Evolutionary conservation across 352 stramenopile genomes (phyloP).

Genomic region (Heterotrichella gracilis): DNA sequence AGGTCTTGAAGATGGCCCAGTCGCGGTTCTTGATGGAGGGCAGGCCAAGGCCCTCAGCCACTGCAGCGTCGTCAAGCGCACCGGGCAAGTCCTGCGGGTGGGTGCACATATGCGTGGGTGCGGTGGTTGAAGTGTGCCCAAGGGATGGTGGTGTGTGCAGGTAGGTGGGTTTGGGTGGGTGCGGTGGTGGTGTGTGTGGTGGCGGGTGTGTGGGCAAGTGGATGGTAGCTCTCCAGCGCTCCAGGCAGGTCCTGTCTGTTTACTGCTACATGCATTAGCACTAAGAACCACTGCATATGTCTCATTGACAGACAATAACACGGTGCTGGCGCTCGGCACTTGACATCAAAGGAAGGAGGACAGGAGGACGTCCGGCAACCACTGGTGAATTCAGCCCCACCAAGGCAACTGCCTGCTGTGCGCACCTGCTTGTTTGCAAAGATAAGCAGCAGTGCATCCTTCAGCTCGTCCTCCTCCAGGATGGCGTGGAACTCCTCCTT

Average conservation of each 20-base stretch:
- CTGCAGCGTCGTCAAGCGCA: slow-evolving; percentile 27
- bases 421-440: slow-evolving; percentile 99
- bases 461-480: slow-evolving; percentile 74
- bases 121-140: too few species aligned
- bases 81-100: slow-evolving; percentile 21
- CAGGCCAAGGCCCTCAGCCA: slow-evolving; percentile 81
- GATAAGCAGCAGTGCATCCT: slow-evolving; percentile 86
- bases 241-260: too few species aligned
- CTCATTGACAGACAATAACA: too few species aligned
- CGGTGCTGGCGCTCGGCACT: too few species aligned
- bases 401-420: too few species aligned
- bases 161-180: neutral
- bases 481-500: slow-evolving; percentile 41
- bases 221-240: too few species aligned
- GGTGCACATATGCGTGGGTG: too few species aligned
- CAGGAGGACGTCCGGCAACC: slow-evolving; percentile 15
- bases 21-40: slow-evolving; percentile 88
- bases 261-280: too few species aligned
- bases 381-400: slow-evolving; percentile 37
- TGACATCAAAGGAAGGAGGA: slow-evolving; percentile 13
- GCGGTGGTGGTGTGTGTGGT: too few species aligned
- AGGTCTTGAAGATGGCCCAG: slow-evolving; percentile 97
- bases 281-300: neutral
- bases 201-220: neutral
- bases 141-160: neutral